Conservation (phyloP, 768 basidiomycete species). For the Termitomyces sp. region DNA sequence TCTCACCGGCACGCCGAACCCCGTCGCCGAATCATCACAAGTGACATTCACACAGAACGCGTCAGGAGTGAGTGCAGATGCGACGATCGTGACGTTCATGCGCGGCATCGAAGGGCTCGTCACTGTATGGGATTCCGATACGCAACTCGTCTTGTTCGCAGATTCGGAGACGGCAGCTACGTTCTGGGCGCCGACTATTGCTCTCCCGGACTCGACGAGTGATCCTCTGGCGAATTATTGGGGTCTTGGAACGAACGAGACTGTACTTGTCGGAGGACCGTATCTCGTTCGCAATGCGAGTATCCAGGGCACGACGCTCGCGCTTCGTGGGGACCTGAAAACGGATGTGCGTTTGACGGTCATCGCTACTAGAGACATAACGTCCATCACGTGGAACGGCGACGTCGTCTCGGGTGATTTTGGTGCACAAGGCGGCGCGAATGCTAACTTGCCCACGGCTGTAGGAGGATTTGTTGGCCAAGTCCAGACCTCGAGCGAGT, state of each 20-base stretch:
- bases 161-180: constrained; percentile 63
- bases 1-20: constrained; percentile 42
- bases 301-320: constrained; percentile 44
- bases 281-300: constrained; percentile 57
- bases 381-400: constrained; percentile 71
- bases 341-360: constrained; percentile 52
- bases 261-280: constrained; percentile 61
- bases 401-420: constrained; percentile 33
- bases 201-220: constrained; percentile 20
- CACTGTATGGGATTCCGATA: constrained; percentile 60
- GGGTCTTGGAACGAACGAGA: constrained; percentile 67
- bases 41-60: constrained; percentile 22
- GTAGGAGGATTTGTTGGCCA: constrained; percentile 46
- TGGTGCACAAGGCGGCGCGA: neutral
- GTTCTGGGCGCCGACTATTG: constrained; percentile 72
- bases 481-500: constrained; percentile 26
- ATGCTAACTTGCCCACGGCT: constrained; percentile 16
- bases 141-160: constrained; percentile 63
- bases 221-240: constrained; percentile 57
- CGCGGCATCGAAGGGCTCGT: constrained; percentile 53
- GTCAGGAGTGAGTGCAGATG: constrained; percentile 14
- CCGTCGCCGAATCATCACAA: constrained; percentile 22
- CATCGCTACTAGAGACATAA: constrained; percentile 51
- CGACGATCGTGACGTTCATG: constrained; percentile 48
- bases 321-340: constrained; percentile 66